Evolutionary conservation across 2,329 filamentous ascomycete genomes (phyloP).

Genomic region (Xylaria arbuscula): DNA sequence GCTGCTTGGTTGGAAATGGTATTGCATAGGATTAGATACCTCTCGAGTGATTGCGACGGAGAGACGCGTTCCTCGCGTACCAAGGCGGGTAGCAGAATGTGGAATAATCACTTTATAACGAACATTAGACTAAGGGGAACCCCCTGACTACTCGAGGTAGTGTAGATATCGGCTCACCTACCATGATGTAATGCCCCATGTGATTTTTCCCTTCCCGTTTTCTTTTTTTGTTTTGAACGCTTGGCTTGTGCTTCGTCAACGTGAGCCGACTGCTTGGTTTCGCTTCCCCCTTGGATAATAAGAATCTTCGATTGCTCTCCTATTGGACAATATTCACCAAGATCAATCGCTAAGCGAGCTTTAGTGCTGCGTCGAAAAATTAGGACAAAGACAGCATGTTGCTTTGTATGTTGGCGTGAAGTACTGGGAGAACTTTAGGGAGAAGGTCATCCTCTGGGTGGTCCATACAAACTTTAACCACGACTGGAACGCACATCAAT

Average conservation of each 20-base stretch:
- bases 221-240: neutral
- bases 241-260: neutral
- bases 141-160: too few species aligned
- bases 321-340: constrained; percentile 7
- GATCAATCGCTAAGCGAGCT: constrained; percentile 3
- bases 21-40: too few species aligned
- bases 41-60: too few species aligned
- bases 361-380: constrained; percentile 6
- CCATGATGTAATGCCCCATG: neutral
- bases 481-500: too few species aligned
- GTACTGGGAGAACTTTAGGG: too few species aligned
- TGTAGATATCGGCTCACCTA: neutral
- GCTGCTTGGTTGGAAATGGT: too few species aligned
- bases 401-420: too few species aligned
- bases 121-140: too few species aligned
- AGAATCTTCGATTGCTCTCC: constrained; percentile 12
- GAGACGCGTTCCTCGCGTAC: too few species aligned
- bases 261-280: neutral
- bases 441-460: neutral
- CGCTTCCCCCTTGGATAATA: neutral
- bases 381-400: too few species aligned
- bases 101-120: too few species aligned
- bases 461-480: neutral
- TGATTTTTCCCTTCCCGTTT: neutral
- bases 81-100: too few species aligned